These are phyloP conservation scores for Arabis hirsuta DNA, from an alignment of 345 rosid genomes.

Conservation along the genomic window DNA sequence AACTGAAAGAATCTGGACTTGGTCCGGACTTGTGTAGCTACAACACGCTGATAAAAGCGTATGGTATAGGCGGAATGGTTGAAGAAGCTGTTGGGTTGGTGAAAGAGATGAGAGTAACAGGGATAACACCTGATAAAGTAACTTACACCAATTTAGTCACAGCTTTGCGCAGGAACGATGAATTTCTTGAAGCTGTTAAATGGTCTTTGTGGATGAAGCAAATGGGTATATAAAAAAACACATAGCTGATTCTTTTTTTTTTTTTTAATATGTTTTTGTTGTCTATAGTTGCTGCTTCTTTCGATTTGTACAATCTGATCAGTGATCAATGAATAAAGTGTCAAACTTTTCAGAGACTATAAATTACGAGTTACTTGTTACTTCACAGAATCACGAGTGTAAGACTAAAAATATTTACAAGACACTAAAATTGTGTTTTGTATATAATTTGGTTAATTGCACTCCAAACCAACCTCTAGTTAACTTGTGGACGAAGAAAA, in stretches of 20 bases:
- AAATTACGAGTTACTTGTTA: not conserved
- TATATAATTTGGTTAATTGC: too few species aligned
- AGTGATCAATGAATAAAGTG: constrained; percentile 16
- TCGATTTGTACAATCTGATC: constrained; percentile 20
- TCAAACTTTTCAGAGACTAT: constrained; percentile 12
- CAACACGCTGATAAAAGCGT: constrained; percentile 91
- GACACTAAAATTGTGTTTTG: not conserved
- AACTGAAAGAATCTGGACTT: constrained; percentile 63
- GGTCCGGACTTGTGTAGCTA: constrained; percentile 88
- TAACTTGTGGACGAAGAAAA: constrained; percentile 25
- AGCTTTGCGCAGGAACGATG: constrained; percentile 74
- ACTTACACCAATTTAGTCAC: constrained; percentile 73
- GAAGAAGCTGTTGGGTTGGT: constrained; percentile 83
- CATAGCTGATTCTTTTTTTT: constrained; percentile 9
- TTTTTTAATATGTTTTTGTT: not conserved
- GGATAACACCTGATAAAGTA: constrained; percentile 73
- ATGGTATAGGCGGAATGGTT: constrained; percentile 91
- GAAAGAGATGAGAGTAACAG: constrained; percentile 78
- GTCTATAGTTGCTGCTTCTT: constrained; percentile 26
- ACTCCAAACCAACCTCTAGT: too few species aligned
- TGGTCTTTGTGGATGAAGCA: constrained; percentile 99
- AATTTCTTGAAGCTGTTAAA: constrained; percentile 83
- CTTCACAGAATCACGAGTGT: not conserved
- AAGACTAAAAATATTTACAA: not conserved
- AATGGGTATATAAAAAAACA: constrained; percentile 54